Conservation (phyloP, 2,329 filamentous ascomycete genomes). For the Botryotinia narcissicola region DNA sequence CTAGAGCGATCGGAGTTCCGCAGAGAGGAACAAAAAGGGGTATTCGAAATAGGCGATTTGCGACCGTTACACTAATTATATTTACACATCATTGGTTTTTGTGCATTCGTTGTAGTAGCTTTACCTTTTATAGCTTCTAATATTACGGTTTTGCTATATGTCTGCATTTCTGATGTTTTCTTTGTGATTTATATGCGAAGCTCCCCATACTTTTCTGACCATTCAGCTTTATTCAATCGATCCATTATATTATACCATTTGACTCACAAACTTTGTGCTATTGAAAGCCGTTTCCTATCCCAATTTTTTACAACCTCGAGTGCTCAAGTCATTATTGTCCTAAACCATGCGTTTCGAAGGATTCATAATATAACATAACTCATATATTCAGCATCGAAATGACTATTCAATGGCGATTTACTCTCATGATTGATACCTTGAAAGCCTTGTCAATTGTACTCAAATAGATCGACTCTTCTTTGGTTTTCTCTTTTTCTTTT, state of each 20-base stretch:
- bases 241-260: accelerated
- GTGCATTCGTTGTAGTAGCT: not conserved
- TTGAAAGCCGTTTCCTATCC: not conserved
- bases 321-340: too few relatives aligned
- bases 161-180: not conserved
- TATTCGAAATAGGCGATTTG: not conserved
- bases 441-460: not conserved
- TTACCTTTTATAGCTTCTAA: not conserved
- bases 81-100: not conserved
- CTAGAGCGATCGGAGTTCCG: not conserved
- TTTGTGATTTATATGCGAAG: not conserved
- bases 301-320: too few relatives aligned
- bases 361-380: too few relatives aligned
- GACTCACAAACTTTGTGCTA: not conserved
- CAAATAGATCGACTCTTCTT: not conserved
- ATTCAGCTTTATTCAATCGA: not conserved
- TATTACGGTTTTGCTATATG: not conserved
- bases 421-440: not conserved
- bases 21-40: too few relatives aligned
- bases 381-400: not conserved
- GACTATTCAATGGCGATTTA: not conserved
- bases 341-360: too few relatives aligned
- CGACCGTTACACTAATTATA: not conserved
- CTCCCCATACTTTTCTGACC: too few relatives aligned
- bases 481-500: not conserved